phyloP scores from a whole-genome alignment of 495 filamentous ascomycete genomes.

The Cairneyella variabilis region DNA sequence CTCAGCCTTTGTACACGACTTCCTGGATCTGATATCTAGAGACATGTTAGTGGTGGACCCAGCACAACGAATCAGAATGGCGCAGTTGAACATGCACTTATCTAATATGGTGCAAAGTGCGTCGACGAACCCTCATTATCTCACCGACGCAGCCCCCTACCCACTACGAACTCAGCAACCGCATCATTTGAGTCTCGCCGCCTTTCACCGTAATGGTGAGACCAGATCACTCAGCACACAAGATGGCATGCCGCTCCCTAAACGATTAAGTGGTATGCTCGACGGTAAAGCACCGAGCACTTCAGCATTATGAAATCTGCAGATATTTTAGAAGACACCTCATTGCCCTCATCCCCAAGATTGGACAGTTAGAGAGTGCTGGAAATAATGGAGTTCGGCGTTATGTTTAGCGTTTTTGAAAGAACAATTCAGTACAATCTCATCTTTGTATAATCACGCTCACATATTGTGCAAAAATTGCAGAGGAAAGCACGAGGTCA shows the following conservation, averaged over 20 bases:
- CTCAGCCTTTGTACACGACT: constrained; percentile 19
- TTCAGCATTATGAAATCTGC: no score
- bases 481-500: background rate
- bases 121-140: background rate
- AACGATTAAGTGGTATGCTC: background rate
- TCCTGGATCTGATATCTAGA: constrained; percentile 18
- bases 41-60: constrained; percentile 11
- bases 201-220: background rate
- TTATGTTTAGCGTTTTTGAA: background rate
- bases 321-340: no score
- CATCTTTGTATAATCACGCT: background rate
- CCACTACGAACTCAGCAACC: background rate
- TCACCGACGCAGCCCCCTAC: background rate
- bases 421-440: background rate
- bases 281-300: background rate
- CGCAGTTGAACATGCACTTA: background rate
- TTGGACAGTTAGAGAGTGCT: no score
- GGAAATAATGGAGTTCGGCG: no score
- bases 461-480: background rate
- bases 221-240: background rate
- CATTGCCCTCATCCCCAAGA: no score
- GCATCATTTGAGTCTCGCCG: background rate
- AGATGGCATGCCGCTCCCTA: background rate
- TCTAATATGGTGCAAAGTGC: background rate
- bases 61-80: background rate